Base-by-base conservation (phyloP, 768 basidiomycete genomes). In the Tephrocybe sp. region DNA sequence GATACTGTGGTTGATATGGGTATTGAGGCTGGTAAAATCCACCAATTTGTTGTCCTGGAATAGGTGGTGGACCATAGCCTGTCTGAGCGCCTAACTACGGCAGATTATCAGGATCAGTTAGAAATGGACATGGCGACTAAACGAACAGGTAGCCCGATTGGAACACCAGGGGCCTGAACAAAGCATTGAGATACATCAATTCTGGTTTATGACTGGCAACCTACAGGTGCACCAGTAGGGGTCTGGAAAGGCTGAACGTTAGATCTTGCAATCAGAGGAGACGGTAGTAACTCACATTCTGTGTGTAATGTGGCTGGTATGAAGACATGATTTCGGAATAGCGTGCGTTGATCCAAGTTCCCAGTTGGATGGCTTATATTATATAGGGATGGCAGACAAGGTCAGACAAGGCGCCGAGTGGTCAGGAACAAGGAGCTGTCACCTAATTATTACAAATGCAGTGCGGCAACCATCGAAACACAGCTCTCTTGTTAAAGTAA, bases 31-130 rank as follows among this genome's bases (percentile, higher is more conserved):
- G 33, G 33, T 52, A 54, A 37, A 41, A 46, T 29, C 37, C n/a
- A 3, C 44, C 48, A 7, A 49, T 49, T 9, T 48, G 55, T 29
- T 52, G 55, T 4, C 55, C 55, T 29, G 53, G 52, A 19, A 57
- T 40, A 15, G 58, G 53, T 3, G 55, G 55, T 23, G 55, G 51
- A 6, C 41, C 50, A 31, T 52, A 52, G 27, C 33, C 45, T 7
- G 39, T 30, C 22, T 47, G 39, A 40, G 37, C 13, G 6, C 45
- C 40, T 9, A 33, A 9, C 45, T 51, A 19, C 16, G 25, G 41
- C 16, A 19, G n/a, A 21, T 40, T 5, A 29, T 34, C 33, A 34
- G 23, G 11, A 23, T 41, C n/a, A 16, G 15, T 9, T 13, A 11
- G 12, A 42, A 7, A 21, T 16, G 9, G n/a, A 16, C n/a, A 36